Percentiles rank a stretch among this genome's conserved stretches.
These are phyloP conservation scores for Wickerhamomyces sp. DNA, from an alignment of 1,139 yeast genomes.

Conservation along the genomic window DNA sequence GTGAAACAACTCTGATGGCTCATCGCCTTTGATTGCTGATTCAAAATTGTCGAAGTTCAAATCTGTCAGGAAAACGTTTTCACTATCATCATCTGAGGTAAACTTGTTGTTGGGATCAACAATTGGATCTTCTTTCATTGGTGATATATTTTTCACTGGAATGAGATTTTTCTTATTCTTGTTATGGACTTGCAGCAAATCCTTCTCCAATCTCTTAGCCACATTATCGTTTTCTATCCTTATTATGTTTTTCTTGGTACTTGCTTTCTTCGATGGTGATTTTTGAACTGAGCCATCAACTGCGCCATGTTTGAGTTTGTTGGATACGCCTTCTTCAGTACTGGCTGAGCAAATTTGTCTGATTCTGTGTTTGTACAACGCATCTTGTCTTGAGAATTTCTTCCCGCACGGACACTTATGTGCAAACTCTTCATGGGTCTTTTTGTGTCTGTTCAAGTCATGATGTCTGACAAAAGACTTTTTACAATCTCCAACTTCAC, in stretches of 20 bases:
- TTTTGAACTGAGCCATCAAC: constrained; percentile 3
- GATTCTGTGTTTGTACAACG: constrained; percentile 73
- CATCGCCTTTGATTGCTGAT: no score
- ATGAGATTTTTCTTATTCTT: background rate
- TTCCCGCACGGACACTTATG: constrained; percentile 88
- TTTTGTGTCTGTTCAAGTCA: constrained; percentile 85
- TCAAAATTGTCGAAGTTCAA: constrained; percentile 7
- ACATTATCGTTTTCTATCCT: constrained; percentile 19
- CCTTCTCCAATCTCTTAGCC: constrained; percentile 22
- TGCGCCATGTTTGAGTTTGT: background rate
- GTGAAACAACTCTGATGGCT: no score
- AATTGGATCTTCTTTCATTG: background rate
- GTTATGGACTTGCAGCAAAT: constrained; percentile 8
- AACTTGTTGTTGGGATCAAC: background rate
- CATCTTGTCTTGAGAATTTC: constrained; percentile 85
- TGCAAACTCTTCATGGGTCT: constrained; percentile 76
- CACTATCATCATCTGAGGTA: constrained; percentile 4
- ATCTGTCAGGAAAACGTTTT: constrained; percentile 14
- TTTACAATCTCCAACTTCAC: constrained; percentile 57
- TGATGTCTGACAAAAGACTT: constrained; percentile 85
- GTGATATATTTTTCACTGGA: background rate
- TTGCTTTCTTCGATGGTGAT: constrained; percentile 6
- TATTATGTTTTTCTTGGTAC: constrained; percentile 1
- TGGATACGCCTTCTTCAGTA: constrained; percentile 12
- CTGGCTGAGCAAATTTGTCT: constrained; percentile 66